Evolutionary conservation across 1,284 basidiomycete genomes (phyloP).

Genomic region (Malassezia brasiliensis): DNA sequence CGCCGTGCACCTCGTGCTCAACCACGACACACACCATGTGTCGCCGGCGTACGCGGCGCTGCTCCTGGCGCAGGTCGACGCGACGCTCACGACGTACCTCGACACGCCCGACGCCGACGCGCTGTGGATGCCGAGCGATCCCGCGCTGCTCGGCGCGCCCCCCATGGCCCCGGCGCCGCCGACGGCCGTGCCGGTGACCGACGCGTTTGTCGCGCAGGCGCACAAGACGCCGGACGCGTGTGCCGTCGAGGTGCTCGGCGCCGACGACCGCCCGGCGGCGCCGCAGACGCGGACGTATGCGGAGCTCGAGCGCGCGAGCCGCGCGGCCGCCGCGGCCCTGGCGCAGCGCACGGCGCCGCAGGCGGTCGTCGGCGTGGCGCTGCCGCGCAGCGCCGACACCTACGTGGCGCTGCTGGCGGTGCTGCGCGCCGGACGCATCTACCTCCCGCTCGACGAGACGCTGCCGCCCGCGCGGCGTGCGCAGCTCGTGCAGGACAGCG

Average conservation of each 20-base stretch:
- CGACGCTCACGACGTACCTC: slow-evolving; percentile 13
- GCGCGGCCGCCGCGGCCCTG: slow-evolving; percentile 17
- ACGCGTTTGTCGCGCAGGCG: not conserved
- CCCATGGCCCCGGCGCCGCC: not conserved
- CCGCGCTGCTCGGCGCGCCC: not conserved
- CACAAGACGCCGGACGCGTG: not conserved
- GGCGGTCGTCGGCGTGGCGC: slow-evolving; percentile 29
- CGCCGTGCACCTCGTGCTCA: slow-evolving; percentile 24
- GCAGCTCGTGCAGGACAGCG: slow-evolving; percentile 34
- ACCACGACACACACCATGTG: slow-evolving; percentile 21
- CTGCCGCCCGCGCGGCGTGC: slow-evolving; percentile 39
- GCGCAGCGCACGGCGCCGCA: slow-evolving; percentile 9
- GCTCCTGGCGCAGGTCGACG: slow-evolving; percentile 29
- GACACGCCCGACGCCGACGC: not conserved
- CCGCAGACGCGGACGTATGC: slow-evolving; percentile 23
- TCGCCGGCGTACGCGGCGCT: slow-evolving; percentile 20
- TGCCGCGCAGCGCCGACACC: slow-evolving; percentile 30
- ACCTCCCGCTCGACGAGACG: slow-evolving; percentile 46
- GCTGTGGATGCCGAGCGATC: not conserved
- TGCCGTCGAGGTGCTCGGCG: slow-evolving; percentile 24
- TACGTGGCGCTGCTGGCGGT: slow-evolving; percentile 33
- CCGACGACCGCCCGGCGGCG: not conserved
- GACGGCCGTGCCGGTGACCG: not conserved
- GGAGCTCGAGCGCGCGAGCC: slow-evolving; percentile 4
- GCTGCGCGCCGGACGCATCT: slow-evolving; percentile 32